Evolutionary conservation across 208 protist genomes (phyloP).

Genomic region (Trypanosoma lewisi): DNA sequence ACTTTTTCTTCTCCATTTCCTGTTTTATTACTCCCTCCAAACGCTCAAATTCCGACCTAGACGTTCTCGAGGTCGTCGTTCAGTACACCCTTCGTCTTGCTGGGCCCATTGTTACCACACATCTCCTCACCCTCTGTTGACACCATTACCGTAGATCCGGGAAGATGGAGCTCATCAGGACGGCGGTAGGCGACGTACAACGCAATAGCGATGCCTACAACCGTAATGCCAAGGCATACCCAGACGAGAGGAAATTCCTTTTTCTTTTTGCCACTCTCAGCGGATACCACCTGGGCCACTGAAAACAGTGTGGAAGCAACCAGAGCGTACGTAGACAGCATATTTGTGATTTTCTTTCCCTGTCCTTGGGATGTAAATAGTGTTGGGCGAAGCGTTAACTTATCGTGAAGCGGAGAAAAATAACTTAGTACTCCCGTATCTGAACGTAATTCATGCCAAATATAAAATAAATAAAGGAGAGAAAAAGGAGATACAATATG

Average conservation of each 20-base stretch:
- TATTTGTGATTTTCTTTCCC: not conserved
- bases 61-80: conserved; percentile 16
- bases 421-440: not conserved
- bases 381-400: too few species aligned
- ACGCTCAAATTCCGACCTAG: not conserved
- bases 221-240: conserved; percentile 38
- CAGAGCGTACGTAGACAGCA: conserved; percentile 16
- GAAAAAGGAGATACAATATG: not conserved
- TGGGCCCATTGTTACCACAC: not conserved
- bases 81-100: not conserved
- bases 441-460: not conserved
- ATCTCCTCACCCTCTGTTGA: conserved; percentile 16
- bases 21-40: not conserved
- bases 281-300: conserved; percentile 1
- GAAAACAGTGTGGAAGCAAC: conserved; percentile 15
- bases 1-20: too few species aligned
- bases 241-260: conserved; percentile 40
- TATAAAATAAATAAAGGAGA: not conserved
- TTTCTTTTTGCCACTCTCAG: not conserved
- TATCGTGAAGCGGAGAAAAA: not conserved
- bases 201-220: conserved; percentile 30
- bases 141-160: conserved; percentile 26
- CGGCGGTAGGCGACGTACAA: conserved; percentile 37
- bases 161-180: conserved; percentile 36
- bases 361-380: too few species aligned